Conservation (phyloP, 495 filamentous ascomycete species). For the Penicillium paradoxum region DNA sequence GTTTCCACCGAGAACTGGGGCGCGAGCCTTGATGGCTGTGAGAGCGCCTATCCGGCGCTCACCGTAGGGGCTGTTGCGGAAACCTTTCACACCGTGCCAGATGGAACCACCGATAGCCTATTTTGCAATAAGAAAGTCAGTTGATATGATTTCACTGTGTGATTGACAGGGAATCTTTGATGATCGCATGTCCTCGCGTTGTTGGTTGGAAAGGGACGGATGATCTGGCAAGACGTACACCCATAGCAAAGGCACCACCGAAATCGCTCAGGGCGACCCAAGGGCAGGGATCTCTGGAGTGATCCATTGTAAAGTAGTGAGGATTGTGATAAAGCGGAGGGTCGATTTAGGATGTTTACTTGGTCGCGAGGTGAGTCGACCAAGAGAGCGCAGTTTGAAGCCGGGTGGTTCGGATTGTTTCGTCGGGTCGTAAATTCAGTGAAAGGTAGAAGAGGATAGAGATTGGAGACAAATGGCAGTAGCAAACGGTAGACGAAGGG, state of each 20-base stretch:
- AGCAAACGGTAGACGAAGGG: neutral
- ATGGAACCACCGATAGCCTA: constrained; percentile 80
- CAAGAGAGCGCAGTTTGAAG: neutral
- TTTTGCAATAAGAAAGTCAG: neutral
- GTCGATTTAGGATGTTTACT: neutral
- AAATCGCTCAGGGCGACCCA: constrained; percentile 97
- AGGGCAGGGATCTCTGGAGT: constrained; percentile 91
- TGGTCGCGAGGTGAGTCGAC: neutral
- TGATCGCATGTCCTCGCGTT: neutral
- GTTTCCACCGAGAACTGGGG: constrained; percentile 93
- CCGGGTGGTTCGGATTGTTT: neutral
- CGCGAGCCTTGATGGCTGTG: constrained; percentile 95
- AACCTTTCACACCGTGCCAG: constrained; percentile 98
- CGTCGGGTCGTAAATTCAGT: neutral
- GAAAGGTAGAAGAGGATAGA: neutral
- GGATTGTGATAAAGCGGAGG: neutral
- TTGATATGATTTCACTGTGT: neutral
- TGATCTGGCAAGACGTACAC: constrained; percentile 21
- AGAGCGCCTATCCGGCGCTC: constrained; percentile 93
- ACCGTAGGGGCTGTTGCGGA: constrained; percentile 82
- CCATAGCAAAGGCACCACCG: constrained; percentile 96
- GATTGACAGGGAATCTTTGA: neutral
- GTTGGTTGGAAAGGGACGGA: neutral
- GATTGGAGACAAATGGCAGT: neutral
- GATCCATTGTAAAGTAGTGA: constrained; percentile 62